Evolutionary conservation across 2,329 filamentous ascomycete genomes (phyloP).

Genomic region (Knoxdaviesia proteae): DNA sequence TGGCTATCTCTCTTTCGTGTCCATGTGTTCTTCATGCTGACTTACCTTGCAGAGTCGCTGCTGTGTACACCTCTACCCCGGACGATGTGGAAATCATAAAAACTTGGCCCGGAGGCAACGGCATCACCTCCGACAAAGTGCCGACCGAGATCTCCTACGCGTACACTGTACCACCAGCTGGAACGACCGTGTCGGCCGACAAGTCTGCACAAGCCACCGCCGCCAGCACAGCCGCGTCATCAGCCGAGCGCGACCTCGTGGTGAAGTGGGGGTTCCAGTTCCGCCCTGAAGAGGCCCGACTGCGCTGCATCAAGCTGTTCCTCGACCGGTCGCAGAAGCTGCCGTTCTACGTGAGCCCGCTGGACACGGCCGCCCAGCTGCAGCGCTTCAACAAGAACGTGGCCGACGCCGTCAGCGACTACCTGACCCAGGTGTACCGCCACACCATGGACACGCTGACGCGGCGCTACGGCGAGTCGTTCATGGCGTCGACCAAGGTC

Average conservation of each 20-base stretch:
- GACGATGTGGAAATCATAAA: conserved; percentile 73
- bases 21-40: neutral
- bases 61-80: conserved; percentile 53
- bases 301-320: conserved; percentile 70
- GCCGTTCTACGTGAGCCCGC: conserved; percentile 58
- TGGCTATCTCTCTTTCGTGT: neutral
- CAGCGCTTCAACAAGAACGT: conserved; percentile 56
- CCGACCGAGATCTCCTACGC: conserved; percentile 57
- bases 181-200: conserved; percentile 3
- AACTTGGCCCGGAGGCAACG: conserved; percentile 65
- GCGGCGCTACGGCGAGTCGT: conserved; percentile 54
- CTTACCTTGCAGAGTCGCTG: conserved; percentile 27
- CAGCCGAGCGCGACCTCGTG: conserved; percentile 19
- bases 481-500: conserved; percentile 55
- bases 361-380: conserved; percentile 60
- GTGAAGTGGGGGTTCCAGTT: conserved; percentile 71
- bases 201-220: conserved; percentile 8
- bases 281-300: conserved; percentile 52
- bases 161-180: conserved; percentile 10
- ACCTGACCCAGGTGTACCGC: conserved; percentile 52
- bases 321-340: conserved; percentile 64
- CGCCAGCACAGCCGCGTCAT: conserved; percentile 5
- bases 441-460: conserved; percentile 65
- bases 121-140: conserved; percentile 75
- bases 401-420: conserved; percentile 60